These are phyloP conservation scores for Lepidium didymum DNA, from an alignment of 345 rosid species.

Conservation along the genomic window DNA sequence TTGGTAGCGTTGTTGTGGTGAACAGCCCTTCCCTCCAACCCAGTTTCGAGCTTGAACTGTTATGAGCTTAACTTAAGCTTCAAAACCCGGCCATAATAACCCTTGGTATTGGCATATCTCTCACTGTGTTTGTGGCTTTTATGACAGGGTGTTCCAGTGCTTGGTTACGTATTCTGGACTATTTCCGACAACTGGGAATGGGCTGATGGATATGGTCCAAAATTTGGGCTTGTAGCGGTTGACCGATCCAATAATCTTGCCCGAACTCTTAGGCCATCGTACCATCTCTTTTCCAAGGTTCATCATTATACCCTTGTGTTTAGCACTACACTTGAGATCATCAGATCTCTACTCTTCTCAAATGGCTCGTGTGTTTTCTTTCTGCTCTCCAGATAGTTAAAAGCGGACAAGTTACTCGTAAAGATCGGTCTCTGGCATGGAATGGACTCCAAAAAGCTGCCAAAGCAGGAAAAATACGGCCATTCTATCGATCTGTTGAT, in stretches of 20 bases:
- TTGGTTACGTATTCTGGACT: constrained; percentile 94
- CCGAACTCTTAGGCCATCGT: constrained; percentile 71
- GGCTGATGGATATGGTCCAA: constrained; percentile 99
- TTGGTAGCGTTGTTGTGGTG: background rate
- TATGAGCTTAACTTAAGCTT: background rate
- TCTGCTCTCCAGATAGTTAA: constrained; percentile 49
- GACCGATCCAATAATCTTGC: constrained; percentile 70
- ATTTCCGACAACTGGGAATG: constrained; percentile 98
- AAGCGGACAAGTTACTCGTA: constrained; percentile 53
- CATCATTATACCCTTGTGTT: background rate
- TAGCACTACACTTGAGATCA: constrained; percentile 4
- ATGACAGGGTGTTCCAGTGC: constrained; percentile 72
- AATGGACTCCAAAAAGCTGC: constrained; percentile 64
- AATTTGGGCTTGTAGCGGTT: constrained; percentile 89
- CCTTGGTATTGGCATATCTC: background rate
- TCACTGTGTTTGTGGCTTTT: constrained; percentile 21
- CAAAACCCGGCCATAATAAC: background rate
- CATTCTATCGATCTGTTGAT: constrained; percentile 74
- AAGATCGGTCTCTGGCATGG: constrained; percentile 70
- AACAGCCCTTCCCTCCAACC: background rate
- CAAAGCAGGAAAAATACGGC: constrained; percentile 47
- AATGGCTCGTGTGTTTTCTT: background rate
- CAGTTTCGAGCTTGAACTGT: background rate
- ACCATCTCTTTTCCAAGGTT: constrained; percentile 82
- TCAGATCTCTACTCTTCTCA: constrained; percentile 7